Conservation (phyloP, 768 basidiomycete species). For the Sutorius australiensis region DNA sequence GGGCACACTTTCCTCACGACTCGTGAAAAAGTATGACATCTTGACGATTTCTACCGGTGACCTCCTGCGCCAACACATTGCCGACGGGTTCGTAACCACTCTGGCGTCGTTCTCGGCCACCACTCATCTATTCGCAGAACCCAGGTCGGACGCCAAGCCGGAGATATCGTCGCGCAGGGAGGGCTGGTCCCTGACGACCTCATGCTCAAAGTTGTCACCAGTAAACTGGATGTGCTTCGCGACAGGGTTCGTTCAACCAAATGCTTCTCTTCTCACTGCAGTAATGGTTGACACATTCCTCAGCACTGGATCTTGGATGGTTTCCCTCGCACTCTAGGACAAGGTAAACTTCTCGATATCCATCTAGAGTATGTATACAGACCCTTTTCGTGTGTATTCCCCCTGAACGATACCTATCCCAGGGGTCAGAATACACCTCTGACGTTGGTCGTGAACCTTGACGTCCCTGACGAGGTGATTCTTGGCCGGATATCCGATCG, state of each 20-base stretch:
- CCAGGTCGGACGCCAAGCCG: conserved; percentile 67
- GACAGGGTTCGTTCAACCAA: conserved; percentile 50
- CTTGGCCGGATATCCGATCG: conserved; percentile 84
- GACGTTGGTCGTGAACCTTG: conserved; percentile 79
- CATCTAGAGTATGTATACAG: conserved; percentile 56
- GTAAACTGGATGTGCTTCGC: conserved; percentile 61
- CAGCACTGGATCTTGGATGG: conserved; percentile 93
- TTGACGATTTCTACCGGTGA: conserved; percentile 80
- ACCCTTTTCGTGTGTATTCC: background rate
- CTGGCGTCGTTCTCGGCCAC: background rate
- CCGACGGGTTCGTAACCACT: conserved; percentile 38
- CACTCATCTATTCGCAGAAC: conserved; percentile 41
- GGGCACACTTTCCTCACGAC: conserved; percentile 73
- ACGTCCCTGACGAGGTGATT: conserved; percentile 86
- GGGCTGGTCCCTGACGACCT: conserved; percentile 75
- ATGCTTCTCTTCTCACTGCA: background rate
- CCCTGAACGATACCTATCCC: conserved; percentile 2
- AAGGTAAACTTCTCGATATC: conserved; percentile 73
- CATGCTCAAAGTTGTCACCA: conserved; percentile 72
- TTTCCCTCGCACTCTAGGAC: conserved; percentile 85
- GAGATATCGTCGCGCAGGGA: conserved; percentile 75
- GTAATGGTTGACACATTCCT: background rate
- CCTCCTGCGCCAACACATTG: conserved; percentile 79
- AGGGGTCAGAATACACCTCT: conserved; percentile 65
- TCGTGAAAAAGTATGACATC: conserved; percentile 80